These are phyloP conservation scores for Exophiala alcalophila DNA, from an alignment of 2,329 filamentous ascomycete species.

Conservation along the genomic window DNA sequence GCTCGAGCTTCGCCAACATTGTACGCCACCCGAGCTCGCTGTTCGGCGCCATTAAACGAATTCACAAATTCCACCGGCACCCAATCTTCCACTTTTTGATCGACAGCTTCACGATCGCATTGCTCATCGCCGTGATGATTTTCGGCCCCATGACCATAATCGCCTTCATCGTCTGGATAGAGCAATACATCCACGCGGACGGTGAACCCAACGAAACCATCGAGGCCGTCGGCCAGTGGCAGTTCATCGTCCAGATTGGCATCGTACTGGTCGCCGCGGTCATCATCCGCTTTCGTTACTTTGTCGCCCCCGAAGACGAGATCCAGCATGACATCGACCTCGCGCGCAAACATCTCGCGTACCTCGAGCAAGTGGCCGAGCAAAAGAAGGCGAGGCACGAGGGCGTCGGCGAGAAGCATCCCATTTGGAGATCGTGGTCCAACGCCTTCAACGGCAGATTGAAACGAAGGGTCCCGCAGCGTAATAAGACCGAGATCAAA, in stretches of 20 bases:
- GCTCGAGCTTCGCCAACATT: background rate
- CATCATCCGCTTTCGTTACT: conserved; percentile 32
- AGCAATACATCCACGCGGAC: conserved; percentile 35
- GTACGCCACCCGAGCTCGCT: background rate
- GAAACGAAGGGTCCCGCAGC: too few relatives aligned
- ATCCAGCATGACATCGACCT: conserved; percentile 34
- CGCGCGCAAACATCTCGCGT: conserved; percentile 31
- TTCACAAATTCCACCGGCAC: background rate
- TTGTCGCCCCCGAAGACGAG: conserved; percentile 32
- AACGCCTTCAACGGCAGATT: too few relatives aligned
- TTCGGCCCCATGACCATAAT: conserved; percentile 34
- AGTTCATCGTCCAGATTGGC: conserved; percentile 31
- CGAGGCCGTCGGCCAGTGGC: conserved; percentile 37
- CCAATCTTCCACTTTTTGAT: conserved; percentile 3
- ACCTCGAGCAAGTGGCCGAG: conserved; percentile 16
- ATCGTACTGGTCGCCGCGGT: conserved; percentile 34
- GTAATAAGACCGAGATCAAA: too few relatives aligned
- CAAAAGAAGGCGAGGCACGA: too few relatives aligned
- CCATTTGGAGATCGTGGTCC: too few relatives aligned
- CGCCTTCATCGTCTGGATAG: conserved; percentile 36
- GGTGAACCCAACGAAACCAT: conserved; percentile 33
- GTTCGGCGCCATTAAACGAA: background rate
- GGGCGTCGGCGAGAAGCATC: too few relatives aligned
- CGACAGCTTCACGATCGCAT: conserved; percentile 4
- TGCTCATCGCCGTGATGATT: conserved; percentile 32